Conservation (phyloP, 257 asterid genomes). For the Linaria vulgaris region DNA sequence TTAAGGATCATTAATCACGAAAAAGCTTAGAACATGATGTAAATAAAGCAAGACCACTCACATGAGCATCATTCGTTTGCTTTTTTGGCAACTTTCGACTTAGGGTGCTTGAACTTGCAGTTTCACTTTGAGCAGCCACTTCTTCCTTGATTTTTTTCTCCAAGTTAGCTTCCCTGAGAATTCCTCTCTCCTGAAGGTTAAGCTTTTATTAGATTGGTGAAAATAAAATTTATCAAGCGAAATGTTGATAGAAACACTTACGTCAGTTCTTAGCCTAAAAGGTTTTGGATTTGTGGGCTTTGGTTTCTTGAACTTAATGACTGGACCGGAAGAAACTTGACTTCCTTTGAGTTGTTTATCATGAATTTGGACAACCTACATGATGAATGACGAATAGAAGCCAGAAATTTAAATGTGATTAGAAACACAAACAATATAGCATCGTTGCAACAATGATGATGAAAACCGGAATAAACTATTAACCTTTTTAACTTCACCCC, state of each 20-base stretch:
- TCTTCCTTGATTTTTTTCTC: conserved; percentile 43
- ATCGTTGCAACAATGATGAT: background rate
- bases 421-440: conserved; percentile 3
- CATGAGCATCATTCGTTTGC: conserved; percentile 44
- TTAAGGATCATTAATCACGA: background rate
- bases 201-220: conserved; percentile 24
- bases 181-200: conserved; percentile 76
- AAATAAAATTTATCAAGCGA: too few relatives aligned
- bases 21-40: too few relatives aligned
- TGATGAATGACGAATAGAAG: background rate
- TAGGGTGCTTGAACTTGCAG: conserved; percentile 29
- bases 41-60: conserved; percentile 20
- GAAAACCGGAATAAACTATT: conserved; percentile 1
- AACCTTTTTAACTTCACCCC: conserved; percentile 49
- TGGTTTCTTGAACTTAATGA: conserved; percentile 60
- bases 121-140: conserved; percentile 33
- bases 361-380: conserved; percentile 42
- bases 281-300: conserved; percentile 92
- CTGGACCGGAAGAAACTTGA: conserved; percentile 31
- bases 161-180: conserved; percentile 77
- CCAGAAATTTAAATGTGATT: conserved; percentile 21
- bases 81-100: conserved; percentile 37
- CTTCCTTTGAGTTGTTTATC: conserved; percentile 45
- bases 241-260: conserved; percentile 37
- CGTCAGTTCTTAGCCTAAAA: conserved; percentile 94